Evolutionary conservation across 768 basidiomycete genomes (phyloP).

Genomic region (Amanita fuliginea): DNA sequence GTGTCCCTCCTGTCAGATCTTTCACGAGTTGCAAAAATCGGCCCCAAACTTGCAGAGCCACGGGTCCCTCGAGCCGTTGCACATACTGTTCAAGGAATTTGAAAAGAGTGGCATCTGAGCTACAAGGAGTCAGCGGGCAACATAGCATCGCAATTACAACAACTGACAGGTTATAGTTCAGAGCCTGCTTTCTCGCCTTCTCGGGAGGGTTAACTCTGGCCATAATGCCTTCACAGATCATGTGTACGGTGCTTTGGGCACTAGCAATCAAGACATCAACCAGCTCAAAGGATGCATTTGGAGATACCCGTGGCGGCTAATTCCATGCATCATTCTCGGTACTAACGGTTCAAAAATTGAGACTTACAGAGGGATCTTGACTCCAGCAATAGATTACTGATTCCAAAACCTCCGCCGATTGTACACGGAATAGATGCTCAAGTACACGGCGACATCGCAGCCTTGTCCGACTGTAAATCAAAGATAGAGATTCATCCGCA

Average conservation of each 20-base stretch:
- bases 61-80: constrained; percentile 72
- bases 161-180: constrained; percentile 60
- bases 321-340: background rate
- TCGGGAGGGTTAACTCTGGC: constrained; percentile 48
- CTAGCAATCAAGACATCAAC: constrained; percentile 76
- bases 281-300: constrained; percentile 63
- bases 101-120: constrained; percentile 65
- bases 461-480: constrained; percentile 59
- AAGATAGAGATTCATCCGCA: constrained; percentile 54
- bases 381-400: constrained; percentile 79
- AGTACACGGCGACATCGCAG: constrained; percentile 66
- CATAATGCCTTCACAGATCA: constrained; percentile 77
- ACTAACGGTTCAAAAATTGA: background rate
- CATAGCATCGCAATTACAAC: background rate
- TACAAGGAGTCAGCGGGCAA: constrained; percentile 18
- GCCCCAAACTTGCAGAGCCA: constrained; percentile 89
- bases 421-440: constrained; percentile 77
- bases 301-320: constrained; percentile 22
- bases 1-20: constrained; percentile 55
- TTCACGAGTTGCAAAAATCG: constrained; percentile 69
- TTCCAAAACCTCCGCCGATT: constrained; percentile 75
- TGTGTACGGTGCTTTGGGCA: constrained; percentile 79
- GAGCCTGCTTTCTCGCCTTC: constrained; percentile 44
- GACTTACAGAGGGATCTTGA: constrained; percentile 37
- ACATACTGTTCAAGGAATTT: constrained; percentile 85